phyloP scores from a whole-genome alignment of 2,329 filamentous ascomycete species.

The Rhynchosporium secalis region DNA sequence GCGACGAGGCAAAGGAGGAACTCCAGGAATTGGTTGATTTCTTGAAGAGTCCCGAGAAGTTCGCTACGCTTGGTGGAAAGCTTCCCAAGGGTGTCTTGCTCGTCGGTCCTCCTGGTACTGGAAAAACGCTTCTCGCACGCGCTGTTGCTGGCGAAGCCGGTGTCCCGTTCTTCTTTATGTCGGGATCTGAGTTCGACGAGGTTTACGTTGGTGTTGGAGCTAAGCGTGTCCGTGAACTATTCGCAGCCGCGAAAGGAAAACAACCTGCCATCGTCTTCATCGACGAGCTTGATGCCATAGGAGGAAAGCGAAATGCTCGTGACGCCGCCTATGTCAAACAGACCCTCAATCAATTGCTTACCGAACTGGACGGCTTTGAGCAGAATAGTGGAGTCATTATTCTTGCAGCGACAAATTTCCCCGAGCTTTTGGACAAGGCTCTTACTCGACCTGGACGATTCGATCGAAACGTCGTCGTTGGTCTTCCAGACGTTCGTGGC shows the following conservation, averaged over 20 bases:
- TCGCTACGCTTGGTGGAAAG: slow-evolving; percentile 91
- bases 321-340: slow-evolving; percentile 97
- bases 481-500: slow-evolving; percentile 88
- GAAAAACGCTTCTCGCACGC: slow-evolving; percentile 92
- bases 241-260: slow-evolving; percentile 77
- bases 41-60: slow-evolving; percentile 87
- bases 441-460: slow-evolving; percentile 93
- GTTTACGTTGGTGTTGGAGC: slow-evolving; percentile 96
- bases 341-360: slow-evolving; percentile 94
- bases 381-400: slow-evolving; percentile 94
- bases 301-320: slow-evolving; percentile 86
- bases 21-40: slow-evolving; percentile 97
- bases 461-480: slow-evolving; percentile 86
- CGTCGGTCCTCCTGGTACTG: slow-evolving; percentile 93
- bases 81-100: slow-evolving; percentile 95
- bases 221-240: slow-evolving; percentile 94
- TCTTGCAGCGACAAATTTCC: slow-evolving; percentile 94
- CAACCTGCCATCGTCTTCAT: slow-evolving; percentile 94
- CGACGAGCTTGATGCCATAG: slow-evolving; percentile 91
- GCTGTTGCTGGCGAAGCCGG: slow-evolving; percentile 96
- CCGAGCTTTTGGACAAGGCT: slow-evolving; percentile 90
- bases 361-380: slow-evolving; percentile 95
- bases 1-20: slow-evolving; percentile 97
- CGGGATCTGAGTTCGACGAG: slow-evolving; percentile 96
- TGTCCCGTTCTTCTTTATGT: slow-evolving; percentile 99